Evolutionary conservation across 2,329 filamentous ascomycete genomes (phyloP).

Genomic region (Neofusicoccum cordaticola): DNA sequence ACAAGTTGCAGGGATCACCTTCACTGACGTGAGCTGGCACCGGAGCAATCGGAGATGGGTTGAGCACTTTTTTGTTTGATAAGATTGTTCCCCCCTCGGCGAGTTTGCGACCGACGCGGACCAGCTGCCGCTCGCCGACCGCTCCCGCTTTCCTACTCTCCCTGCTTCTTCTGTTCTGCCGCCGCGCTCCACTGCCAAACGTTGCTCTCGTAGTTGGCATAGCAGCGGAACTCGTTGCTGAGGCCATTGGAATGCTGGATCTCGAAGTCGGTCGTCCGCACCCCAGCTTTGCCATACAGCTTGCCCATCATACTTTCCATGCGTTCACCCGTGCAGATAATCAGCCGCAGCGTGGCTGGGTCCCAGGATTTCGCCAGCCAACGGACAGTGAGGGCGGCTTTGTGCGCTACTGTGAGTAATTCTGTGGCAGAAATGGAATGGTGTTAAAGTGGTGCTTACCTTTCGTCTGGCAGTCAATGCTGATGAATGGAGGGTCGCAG

Average conservation of each 20-base stretch:
- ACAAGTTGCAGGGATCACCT: constrained; percentile 3
- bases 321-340: constrained; percentile 75
- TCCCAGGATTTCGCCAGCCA: constrained; percentile 62
- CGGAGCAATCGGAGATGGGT: constrained; percentile 5
- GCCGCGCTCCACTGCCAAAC: constrained; percentile 35
- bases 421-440: no score
- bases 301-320: constrained; percentile 64
- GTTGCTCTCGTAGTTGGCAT: constrained; percentile 70
- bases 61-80: background rate
- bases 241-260: constrained; percentile 68
- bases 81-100: background rate
- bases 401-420: background rate
- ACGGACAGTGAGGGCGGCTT: constrained; percentile 70
- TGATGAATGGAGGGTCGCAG: constrained; percentile 76
- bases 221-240: constrained; percentile 79
- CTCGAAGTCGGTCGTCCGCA: constrained; percentile 65
- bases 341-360: constrained; percentile 40
- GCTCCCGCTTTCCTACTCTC: constrained; percentile 10
- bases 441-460: constrained; percentile 38
- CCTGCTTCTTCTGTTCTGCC: background rate
- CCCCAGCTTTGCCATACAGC: constrained; percentile 64
- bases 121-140: background rate
- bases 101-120: background rate
- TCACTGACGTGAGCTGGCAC: background rate
- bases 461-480: constrained; percentile 78